Percentiles rank a stretch among this genome's conserved stretches.
phyloP scores from a whole-genome alignment of 176 grass and related monocot genomes.

The Dactylis glomerata region DNA sequence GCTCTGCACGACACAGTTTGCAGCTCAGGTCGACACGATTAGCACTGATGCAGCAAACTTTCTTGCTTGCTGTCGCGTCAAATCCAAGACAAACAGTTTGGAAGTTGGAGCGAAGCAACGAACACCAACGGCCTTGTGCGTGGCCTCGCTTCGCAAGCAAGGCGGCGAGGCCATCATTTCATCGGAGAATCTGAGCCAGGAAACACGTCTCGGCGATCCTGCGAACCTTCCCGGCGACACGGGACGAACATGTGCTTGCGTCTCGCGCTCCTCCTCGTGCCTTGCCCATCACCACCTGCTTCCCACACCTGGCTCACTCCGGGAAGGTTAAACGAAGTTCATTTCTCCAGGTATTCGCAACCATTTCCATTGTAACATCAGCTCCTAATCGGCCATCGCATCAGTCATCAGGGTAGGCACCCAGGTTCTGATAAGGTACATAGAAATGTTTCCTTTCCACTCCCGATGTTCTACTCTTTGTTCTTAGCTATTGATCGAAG shows the following conservation, averaged over 20 bases:
- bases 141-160: conserved; percentile 16
- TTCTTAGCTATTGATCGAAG: no score
- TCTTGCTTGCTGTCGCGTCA: background rate
- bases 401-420: background rate
- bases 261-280: background rate
- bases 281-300: background rate
- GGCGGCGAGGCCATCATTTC: background rate
- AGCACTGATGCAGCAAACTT: background rate
- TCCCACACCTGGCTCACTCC: background rate
- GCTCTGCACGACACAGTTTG: no score
- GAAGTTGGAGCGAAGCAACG: background rate
- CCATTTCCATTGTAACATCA: background rate
- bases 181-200: background rate
- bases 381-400: no score
- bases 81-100: background rate
- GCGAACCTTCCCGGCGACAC: background rate
- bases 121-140: background rate
- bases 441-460: background rate
- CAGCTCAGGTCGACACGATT: background rate
- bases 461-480: background rate
- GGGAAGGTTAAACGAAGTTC: no score
- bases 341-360: no score
- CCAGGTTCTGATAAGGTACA: background rate
- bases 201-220: background rate
- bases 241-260: background rate